phyloP scores from a whole-genome alignment of 306 rosid genomes.

The Crataegus laevigata region DNA sequence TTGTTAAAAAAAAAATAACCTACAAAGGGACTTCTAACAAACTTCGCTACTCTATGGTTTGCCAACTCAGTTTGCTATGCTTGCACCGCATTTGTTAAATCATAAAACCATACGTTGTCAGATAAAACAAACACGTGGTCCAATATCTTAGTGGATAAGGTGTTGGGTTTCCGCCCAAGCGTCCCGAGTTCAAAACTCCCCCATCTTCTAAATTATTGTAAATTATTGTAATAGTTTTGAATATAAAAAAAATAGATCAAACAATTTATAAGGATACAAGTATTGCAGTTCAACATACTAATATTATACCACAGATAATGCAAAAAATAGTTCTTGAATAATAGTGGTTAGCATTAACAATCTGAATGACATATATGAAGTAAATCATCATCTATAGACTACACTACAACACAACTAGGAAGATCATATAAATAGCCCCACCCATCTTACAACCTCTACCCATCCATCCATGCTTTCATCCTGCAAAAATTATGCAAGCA shows the following conservation, averaged over 20 bases:
- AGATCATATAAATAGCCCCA: constrained; percentile 14
- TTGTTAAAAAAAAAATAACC: no score
- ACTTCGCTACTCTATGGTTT: not conserved
- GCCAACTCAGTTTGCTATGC: not conserved
- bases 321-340: not conserved
- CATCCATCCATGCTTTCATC: constrained; percentile 30
- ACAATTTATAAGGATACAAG: not conserved
- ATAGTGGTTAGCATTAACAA: constrained; percentile 12
- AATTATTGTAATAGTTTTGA: no score
- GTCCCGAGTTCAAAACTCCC: no score
- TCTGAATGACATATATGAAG: constrained; percentile 15
- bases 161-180: no score
- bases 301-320: not conserved
- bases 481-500: constrained; percentile 44
- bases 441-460: constrained; percentile 25
- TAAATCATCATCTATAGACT: constrained; percentile 9
- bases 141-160: no score
- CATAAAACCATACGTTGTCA: not conserved
- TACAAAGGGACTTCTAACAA: not conserved
- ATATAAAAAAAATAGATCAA: not conserved
- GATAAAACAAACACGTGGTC: no score
- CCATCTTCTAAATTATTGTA: no score
- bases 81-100: not conserved
- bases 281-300: not conserved
- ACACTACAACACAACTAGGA: constrained; percentile 27